Conservation (phyloP, 306 rosid species). For the Herpetospermum pedunculosum region DNA sequence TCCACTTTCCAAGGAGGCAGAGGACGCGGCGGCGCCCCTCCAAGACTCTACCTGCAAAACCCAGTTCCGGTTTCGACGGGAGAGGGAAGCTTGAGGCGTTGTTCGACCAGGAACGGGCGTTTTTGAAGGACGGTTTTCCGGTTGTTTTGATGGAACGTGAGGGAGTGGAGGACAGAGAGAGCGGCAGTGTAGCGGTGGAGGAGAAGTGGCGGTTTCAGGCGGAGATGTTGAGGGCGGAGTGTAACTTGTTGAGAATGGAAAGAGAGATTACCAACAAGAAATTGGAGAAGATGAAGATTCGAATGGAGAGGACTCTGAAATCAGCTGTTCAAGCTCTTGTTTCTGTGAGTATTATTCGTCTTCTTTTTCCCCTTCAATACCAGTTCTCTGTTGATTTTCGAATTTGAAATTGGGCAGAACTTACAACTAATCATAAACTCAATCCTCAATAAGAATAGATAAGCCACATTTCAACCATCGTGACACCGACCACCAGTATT, state of each 20-base stretch:
- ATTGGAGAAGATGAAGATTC: conserved; percentile 36
- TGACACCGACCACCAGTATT: too few relatives aligned
- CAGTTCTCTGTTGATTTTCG: neutral
- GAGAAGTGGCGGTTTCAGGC: conserved; percentile 89
- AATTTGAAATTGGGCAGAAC: neutral
- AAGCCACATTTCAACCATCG: too few relatives aligned
- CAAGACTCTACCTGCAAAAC: conserved; percentile 21
- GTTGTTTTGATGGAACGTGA: conserved; percentile 36
- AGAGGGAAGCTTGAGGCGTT: conserved; percentile 44
- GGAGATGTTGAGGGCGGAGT: conserved; percentile 90
- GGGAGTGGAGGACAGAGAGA: conserved; percentile 1
- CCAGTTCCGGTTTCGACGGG: conserved; percentile 14
- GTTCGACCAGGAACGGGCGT: conserved; percentile 43
- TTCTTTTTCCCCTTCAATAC: neutral
- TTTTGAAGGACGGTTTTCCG: conserved; percentile 23
- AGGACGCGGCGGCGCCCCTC: conserved; percentile 46
- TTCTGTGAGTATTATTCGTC: conserved; percentile 42
- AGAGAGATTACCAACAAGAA: conserved; percentile 62
- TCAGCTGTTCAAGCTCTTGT: conserved; percentile 60
- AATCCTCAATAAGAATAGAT: neutral
- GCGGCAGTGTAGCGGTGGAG: conserved; percentile 16
- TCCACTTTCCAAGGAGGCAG: conserved; percentile 61
- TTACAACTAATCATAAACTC: neutral
- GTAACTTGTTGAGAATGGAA: conserved; percentile 87
- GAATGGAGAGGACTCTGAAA: conserved; percentile 49